Percentiles rank a stretch among this genome's conserved stretches.
Conservation (phyloP, 2,329 filamentous ascomycete genomes). For the Colletotrichum sp. region DNA sequence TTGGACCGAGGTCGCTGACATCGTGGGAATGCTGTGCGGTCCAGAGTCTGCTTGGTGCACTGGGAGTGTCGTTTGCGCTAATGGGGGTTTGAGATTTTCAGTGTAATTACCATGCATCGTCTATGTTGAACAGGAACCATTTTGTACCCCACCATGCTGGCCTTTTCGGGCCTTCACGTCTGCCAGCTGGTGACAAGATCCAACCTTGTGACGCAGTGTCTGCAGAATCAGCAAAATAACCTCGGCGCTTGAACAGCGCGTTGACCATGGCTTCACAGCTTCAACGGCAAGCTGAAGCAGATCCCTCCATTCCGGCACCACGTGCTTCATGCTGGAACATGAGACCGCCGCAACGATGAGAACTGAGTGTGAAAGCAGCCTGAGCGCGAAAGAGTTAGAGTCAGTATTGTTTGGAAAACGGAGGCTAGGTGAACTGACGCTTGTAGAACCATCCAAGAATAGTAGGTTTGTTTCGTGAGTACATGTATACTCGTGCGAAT, state of each 20-base stretch:
- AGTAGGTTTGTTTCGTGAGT: neutral
- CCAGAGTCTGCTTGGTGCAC: neutral
- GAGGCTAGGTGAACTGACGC: neutral
- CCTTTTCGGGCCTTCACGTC: no score
- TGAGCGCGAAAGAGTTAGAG: neutral
- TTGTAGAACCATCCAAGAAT: neutral
- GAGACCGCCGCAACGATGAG: neutral
- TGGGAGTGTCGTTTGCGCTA: neutral
- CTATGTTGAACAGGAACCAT: no score
- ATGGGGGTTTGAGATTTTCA: neutral
- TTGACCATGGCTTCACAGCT: neutral
- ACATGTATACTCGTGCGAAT: neutral
- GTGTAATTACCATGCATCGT: neutral
- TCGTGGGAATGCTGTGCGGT: neutral
- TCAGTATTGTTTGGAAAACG: no score
- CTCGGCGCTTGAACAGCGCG: neutral
- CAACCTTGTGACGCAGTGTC: neutral
- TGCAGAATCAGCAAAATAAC: neutral
- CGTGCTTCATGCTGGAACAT: no score
- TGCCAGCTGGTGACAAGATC: no score
- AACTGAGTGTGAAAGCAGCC: neutral
- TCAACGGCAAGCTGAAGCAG: neutral
- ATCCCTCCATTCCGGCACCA: no score
- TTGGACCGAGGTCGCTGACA: neutral
- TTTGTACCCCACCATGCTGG: no score